Base-by-base conservation (phyloP, 805 yeast genomes). In the Myxozyma neglecta region DNA sequence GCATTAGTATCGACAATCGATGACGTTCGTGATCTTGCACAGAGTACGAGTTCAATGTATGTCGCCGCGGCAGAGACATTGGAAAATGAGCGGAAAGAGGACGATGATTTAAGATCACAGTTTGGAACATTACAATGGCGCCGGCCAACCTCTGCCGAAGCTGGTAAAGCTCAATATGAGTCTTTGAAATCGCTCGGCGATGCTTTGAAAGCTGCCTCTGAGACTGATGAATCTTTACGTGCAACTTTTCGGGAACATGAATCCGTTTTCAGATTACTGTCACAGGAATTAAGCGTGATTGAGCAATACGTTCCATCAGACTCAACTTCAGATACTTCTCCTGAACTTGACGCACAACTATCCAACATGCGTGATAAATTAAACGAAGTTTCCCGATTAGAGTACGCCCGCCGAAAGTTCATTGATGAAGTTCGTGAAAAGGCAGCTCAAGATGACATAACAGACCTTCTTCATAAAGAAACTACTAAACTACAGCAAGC, bases 71-170 rank as follows among this genome's bases (percentile, higher is more conserved):
- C 75, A 58, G 79, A 79, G 11, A 68, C 82, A 43, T 71, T 90
- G 2, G 68, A 71, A 4, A 71, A 78, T 7, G 94, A 88, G 59
- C 73, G 75, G 1, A 71, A 76, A 2, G 89, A 86, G 50, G 91
- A 89, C 69, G 77, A 77, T 1, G 64, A 78, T 16, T 70, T 87
- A 70, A 73, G 85, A 50, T 62, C 71, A n/a, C 73, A 79, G 39
- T 81, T 81, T 61, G 91, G 90, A 1, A 72, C 81, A 0, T 72
- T 73, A 1, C 72, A 77, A 37, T 88, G 92, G 92, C 77, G 69
- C 0, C 72, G 90, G 29, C 70, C 73, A 0, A 67, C 77, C 0
- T 82, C 91, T 0, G 67, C 70, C 10, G 79, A 72, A 3, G 82
- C 84, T 1, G 80, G 81, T 9, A 65, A 71, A 0, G 77, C 74